Conservation (phyloP, 2,329 filamentous ascomycete genomes). For the Fusarium sororula region DNA sequence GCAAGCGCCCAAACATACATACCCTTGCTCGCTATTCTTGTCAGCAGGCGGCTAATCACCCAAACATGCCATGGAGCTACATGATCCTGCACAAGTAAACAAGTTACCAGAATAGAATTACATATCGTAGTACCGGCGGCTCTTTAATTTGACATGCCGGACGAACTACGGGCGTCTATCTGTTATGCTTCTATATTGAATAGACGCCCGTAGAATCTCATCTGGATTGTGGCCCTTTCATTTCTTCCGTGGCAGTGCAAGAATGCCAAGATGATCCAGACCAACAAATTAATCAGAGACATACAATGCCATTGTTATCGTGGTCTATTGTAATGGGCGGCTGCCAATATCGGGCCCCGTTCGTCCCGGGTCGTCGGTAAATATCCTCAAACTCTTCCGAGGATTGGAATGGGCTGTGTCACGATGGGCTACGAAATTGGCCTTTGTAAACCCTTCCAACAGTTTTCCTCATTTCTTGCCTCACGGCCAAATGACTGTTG, state of each 20-base stretch:
- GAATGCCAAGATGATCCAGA: not conserved
- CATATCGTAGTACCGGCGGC: constrained; percentile 4
- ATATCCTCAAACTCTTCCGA: not conserved
- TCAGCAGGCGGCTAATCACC: constrained; percentile 7
- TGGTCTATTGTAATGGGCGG: not conserved
- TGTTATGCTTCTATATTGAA: not conserved
- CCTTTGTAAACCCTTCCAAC: not conserved
- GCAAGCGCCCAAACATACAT: constrained; percentile 19
- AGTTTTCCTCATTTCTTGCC: not conserved
- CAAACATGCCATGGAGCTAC: not conserved
- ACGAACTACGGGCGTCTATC: constrained; percentile 7
- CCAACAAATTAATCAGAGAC: constrained; percentile 12
- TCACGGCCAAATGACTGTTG: constrained; percentile 1
- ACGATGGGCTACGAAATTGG: constrained; percentile 1
- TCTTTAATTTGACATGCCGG: not conserved
- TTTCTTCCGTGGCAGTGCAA: constrained; percentile 18
- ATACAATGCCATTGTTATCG: constrained; percentile 3
- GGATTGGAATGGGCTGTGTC: constrained; percentile 11
- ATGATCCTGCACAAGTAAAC: not conserved
- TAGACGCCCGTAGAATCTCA: constrained; percentile 1
- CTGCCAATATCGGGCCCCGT: not conserved
- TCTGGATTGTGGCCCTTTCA: not conserved
- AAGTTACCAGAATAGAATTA: constrained; percentile 14
- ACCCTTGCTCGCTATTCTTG: constrained; percentile 10
- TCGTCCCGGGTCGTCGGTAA: constrained; percentile 10